Conservation (phyloP, 106 monocot genomes). For the Platanthera guangdongensis region DNA sequence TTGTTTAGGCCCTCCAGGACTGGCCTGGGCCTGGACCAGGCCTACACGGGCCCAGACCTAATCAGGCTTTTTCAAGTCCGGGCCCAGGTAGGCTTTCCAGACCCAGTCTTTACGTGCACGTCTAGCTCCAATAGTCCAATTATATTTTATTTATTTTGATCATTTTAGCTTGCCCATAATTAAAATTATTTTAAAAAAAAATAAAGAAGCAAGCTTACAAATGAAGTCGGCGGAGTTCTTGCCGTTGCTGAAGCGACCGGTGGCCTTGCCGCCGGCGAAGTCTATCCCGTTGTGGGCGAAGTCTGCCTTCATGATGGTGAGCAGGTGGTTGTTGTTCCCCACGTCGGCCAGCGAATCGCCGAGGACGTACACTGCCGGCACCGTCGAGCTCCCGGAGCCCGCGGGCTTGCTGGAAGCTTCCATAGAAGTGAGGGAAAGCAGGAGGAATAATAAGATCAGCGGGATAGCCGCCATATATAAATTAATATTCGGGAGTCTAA, state of each 20-base stretch:
- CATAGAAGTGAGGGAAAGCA: not conserved
- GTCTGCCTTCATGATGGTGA: conserved; percentile 30
- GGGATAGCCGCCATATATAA: not conserved
- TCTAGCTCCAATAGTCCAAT: too few relatives aligned
- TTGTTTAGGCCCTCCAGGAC: too few relatives aligned
- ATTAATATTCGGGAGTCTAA: too few relatives aligned
- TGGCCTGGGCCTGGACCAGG: too few relatives aligned
- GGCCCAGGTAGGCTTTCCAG: too few relatives aligned
- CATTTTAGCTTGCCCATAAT: too few relatives aligned
- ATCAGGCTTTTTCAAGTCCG: too few relatives aligned
- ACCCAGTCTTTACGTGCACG: too few relatives aligned
- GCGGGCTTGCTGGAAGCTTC: not conserved
- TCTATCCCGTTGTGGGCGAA: conserved; percentile 43
- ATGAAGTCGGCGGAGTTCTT: conserved; percentile 38
- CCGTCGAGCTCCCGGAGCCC: not conserved
- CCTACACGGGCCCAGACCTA: too few relatives aligned
- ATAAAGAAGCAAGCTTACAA: conserved; percentile 1
- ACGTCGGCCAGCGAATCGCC: conserved; percentile 42
- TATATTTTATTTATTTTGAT: too few relatives aligned
- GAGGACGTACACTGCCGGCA: conserved; percentile 33
- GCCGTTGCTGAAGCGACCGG: conserved; percentile 47
- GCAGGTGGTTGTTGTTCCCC: conserved; percentile 36
- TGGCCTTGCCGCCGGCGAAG: conserved; percentile 30
- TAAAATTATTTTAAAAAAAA: too few relatives aligned
- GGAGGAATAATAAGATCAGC: not conserved